Percentiles rank a stretch among this genome's conserved stretches.
These are phyloP conservation scores for Eucalyptus melliodora DNA, from an alignment of 345 rosid species.

Conservation along the genomic window DNA sequence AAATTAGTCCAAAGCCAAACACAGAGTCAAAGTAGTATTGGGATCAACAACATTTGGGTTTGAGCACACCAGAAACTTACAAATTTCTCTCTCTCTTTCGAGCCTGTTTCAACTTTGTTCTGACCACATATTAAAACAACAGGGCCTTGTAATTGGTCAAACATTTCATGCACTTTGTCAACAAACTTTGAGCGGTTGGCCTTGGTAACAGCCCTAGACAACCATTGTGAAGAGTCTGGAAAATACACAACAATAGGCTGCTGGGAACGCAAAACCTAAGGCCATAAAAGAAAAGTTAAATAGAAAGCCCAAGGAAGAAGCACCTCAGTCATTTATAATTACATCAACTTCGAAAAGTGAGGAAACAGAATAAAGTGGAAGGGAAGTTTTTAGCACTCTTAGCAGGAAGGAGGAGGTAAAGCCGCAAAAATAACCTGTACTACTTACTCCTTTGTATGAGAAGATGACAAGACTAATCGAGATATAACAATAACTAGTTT, in stretches of 20 bases:
- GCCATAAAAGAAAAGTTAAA: not conserved
- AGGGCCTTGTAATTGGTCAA: conserved; percentile 73
- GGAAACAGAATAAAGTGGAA: not conserved
- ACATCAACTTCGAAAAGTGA: not conserved
- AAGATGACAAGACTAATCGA: not conserved
- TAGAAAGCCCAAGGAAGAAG: not conserved
- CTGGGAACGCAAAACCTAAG: conserved; percentile 68
- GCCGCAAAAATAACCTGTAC: not conserved
- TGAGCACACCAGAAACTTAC: conserved; percentile 31
- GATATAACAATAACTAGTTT: not conserved
- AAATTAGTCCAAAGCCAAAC: not conserved
- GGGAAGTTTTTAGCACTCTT: not conserved
- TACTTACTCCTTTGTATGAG: not conserved
- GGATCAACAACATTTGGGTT: not conserved
- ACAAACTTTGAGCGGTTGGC: conserved; percentile 65
- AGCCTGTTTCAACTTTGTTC: conserved; percentile 66
- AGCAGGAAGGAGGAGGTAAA: not conserved
- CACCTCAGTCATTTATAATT: not conserved
- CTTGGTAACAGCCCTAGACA: conserved; percentile 86
- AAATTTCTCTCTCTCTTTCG: conserved; percentile 74
- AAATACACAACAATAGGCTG: conserved; percentile 90
- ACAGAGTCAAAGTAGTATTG: not conserved
- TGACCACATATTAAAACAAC: conserved; percentile 86
- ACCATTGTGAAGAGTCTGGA: conserved; percentile 85
- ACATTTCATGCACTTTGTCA: conserved; percentile 55